A percentile compares a stretch with the other conserved stretches of the same genome.
Evolutionary conservation across 2,329 filamentous ascomycete species (phyloP).

Genomic region (Fusarium sp.): DNA sequence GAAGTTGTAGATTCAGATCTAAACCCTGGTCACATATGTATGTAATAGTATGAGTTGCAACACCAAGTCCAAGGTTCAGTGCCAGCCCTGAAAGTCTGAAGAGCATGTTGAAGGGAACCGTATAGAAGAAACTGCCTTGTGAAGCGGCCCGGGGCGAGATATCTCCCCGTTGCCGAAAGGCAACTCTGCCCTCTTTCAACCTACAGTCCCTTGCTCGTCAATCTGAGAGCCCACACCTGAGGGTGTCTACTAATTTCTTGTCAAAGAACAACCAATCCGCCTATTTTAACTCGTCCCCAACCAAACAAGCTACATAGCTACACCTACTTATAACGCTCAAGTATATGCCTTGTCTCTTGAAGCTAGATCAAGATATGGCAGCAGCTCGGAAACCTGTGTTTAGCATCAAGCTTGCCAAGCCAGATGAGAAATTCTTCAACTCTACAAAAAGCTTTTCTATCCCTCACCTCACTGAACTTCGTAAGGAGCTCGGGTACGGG

Average conservation of each 20-base stretch:
- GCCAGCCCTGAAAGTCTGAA: too few relatives aligned
- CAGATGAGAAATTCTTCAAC: constrained; percentile 8
- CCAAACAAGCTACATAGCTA: neutral
- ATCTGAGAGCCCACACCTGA: neutral
- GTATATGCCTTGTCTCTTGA: neutral
- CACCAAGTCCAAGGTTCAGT: too few relatives aligned
- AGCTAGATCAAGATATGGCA: constrained; percentile 4
- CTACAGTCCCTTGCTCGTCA: too few relatives aligned
- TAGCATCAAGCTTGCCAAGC: neutral
- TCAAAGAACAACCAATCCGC: too few relatives aligned
- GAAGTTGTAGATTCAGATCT: neutral
- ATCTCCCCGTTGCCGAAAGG: too few relatives aligned
- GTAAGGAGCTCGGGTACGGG: constrained; percentile 31
- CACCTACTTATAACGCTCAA: neutral
- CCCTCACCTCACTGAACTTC: constrained; percentile 28
- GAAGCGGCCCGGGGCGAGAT: too few relatives aligned
- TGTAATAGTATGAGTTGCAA: too few relatives aligned
- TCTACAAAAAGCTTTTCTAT: constrained; percentile 14
- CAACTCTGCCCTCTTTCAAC: too few relatives aligned
- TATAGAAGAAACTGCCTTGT: too few relatives aligned
- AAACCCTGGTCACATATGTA: too few relatives aligned
- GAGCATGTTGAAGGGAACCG: too few relatives aligned
- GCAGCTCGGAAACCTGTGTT: neutral
- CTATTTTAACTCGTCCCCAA: neutral
- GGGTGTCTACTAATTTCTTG: neutral